These are phyloP conservation scores for Malus fusca DNA, from an alignment of 306 rosid genomes.

Conservation along the genomic window DNA sequence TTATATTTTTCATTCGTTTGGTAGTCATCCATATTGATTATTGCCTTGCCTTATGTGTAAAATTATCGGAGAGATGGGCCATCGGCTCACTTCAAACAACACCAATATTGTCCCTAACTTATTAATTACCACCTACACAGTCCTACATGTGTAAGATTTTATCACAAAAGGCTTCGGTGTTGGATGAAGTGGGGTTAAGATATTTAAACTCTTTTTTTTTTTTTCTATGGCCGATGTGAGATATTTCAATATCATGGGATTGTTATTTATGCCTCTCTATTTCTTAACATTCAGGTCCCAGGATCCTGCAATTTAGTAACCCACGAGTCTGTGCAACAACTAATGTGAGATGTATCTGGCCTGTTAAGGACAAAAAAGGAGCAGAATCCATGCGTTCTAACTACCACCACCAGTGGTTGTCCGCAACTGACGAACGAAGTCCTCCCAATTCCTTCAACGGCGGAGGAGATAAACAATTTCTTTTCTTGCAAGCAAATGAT, in stretches of 20 bases:
- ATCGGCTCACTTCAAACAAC: no score
- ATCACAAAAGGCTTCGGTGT: no score
- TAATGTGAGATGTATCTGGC: slow-evolving; percentile 43
- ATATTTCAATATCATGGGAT: background rate
- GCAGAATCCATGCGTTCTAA: slow-evolving; percentile 36
- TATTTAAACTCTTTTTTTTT: no score
- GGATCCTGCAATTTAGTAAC: slow-evolving; percentile 61
- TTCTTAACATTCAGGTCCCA: slow-evolving; percentile 48
- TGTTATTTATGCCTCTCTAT: background rate
- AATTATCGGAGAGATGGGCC: no score
- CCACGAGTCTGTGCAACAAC: slow-evolving; percentile 50
- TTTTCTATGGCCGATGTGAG: no score
- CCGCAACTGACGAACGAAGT: slow-evolving; percentile 20
- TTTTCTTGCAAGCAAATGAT: slow-evolving; percentile 35
- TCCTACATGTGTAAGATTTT: no score
- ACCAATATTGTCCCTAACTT: no score
- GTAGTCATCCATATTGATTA: background rate
- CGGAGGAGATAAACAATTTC: slow-evolving; percentile 36
- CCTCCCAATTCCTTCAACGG: slow-evolving; percentile 21
- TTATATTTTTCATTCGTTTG: background rate
- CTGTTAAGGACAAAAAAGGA: slow-evolving; percentile 35
- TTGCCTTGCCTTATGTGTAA: no score
- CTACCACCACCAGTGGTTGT: slow-evolving; percentile 22
- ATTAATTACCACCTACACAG: no score
- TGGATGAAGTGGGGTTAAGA: no score